These are phyloP conservation scores for Amanita phalloides DNA, from an alignment of 768 basidiomycete species.

Conservation along the genomic window DNA sequence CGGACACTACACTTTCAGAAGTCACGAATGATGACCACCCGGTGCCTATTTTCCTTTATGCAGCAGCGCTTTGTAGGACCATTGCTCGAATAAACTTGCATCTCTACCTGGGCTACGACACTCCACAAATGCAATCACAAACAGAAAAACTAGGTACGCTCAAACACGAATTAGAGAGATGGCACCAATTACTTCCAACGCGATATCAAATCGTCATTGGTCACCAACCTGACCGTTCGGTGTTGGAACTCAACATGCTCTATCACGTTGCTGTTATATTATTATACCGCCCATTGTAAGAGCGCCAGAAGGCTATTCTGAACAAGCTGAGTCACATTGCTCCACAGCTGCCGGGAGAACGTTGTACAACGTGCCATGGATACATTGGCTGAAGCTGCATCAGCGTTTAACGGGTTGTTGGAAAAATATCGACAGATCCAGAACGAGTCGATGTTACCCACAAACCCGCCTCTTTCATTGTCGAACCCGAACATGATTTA, in stretches of 20 bases:
- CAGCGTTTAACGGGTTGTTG: constrained; percentile 18
- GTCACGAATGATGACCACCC: constrained; percentile 5
- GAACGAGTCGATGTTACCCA: neutral
- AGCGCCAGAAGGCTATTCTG: neutral
- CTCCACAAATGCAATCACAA: constrained; percentile 4
- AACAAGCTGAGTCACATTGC: neutral
- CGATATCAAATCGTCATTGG: constrained; percentile 17
- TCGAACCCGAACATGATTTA: constrained; percentile 15
- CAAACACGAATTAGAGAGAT: constrained; percentile 14
- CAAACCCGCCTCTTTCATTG: constrained; percentile 8
- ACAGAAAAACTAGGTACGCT: constrained; percentile 10
- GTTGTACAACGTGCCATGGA: constrained; percentile 10
- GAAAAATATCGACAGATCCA: constrained; percentile 14
- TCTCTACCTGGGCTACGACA: constrained; percentile 13
- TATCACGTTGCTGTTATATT: constrained; percentile 18
- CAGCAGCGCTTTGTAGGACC: constrained; percentile 13
- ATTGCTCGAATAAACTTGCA: constrained; percentile 18
- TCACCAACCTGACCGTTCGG: constrained; percentile 13
- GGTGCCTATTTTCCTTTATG: constrained; percentile 12
- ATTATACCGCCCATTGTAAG: constrained; percentile 17
- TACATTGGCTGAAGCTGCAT: constrained; percentile 14
- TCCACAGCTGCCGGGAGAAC: constrained; percentile 11
- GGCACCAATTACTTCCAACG: constrained; percentile 16
- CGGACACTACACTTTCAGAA: neutral
- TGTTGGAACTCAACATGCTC: constrained; percentile 19